Percentiles rank a stretch among this genome's conserved stretches.
Evolutionary conservation across 2,329 filamentous ascomycete species (phyloP).

Genomic region (Cadophora malorum): DNA sequence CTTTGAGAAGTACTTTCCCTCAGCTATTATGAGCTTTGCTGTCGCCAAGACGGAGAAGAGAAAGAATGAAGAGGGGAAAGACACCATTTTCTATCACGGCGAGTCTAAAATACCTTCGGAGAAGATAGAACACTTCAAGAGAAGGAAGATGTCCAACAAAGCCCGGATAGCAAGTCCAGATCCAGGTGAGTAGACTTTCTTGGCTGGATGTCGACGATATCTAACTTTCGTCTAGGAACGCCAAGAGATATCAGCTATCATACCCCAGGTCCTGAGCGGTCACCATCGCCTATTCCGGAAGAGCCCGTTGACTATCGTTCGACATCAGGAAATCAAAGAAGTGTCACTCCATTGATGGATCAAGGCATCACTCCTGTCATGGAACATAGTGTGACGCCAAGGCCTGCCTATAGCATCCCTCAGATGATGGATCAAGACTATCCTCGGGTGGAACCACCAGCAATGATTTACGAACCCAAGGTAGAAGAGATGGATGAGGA

Average conservation of each 20-base stretch:
- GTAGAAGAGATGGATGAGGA: conserved; percentile 12
- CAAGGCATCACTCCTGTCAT: conserved; percentile 16
- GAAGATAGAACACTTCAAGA: conserved; percentile 24
- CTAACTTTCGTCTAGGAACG: conserved; percentile 14
- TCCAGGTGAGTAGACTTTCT: conserved; percentile 10
- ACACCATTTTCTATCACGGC: conserved; percentile 23
- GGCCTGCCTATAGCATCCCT: conserved; percentile 7
- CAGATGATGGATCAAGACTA: conserved; percentile 13
- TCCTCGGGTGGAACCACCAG: not conserved
- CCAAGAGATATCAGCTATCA: conserved; percentile 25
- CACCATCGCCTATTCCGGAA: conserved; percentile 21
- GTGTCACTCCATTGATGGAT: conserved; percentile 17
- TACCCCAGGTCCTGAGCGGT: conserved; percentile 21
- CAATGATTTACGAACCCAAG: conserved; percentile 5
- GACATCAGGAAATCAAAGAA: conserved; percentile 18
- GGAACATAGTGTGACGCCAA: conserved; percentile 21
- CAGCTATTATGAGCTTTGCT: conserved; percentile 23
- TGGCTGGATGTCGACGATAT: not conserved
- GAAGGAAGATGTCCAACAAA: conserved; percentile 22
- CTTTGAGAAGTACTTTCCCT: conserved; percentile 23
- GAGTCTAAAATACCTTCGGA: conserved; percentile 20
- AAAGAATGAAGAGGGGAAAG: conserved; percentile 18
- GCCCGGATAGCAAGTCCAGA: conserved; percentile 17
- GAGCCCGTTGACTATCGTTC: conserved; percentile 18
- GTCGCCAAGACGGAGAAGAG: conserved; percentile 25